These are phyloP conservation scores for Globisporangium canariense DNA, from an alignment of 352 stramenopile genomes.

Conservation along the genomic window DNA sequence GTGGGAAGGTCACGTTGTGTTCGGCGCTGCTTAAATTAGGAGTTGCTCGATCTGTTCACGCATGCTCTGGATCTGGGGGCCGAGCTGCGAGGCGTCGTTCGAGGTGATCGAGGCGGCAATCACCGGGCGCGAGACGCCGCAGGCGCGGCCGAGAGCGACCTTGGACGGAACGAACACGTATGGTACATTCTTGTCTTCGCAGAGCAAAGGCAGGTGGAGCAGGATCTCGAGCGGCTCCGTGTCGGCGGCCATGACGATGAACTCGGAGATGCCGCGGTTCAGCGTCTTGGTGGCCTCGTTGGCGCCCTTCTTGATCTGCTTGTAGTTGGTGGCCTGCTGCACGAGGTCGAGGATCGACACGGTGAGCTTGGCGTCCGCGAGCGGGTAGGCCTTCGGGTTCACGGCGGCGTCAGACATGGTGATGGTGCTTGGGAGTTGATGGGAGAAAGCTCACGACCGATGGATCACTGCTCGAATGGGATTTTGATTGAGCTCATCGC, in stretches of 20 bases:
- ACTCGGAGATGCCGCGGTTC: constrained; percentile 99
- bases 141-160: constrained; percentile 97
- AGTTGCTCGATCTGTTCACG: constrained; percentile 99
- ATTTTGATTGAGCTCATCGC: constrained; percentile 25
- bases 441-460: constrained; percentile 80
- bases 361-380: constrained; percentile 97
- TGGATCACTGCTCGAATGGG: constrained; percentile 77
- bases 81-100: constrained; percentile 99
- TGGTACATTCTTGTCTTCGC: constrained; percentile 97
- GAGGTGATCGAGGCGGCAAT: constrained; percentile 98
- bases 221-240: constrained; percentile 99
- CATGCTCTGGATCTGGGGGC: constrained; percentile 98
- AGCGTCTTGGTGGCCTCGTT: constrained; percentile 99
- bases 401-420: constrained; percentile 76
- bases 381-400: constrained; percentile 97
- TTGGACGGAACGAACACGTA: constrained; percentile 96
- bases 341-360: constrained; percentile 99
- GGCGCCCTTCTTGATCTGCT: constrained; percentile 99
- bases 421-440: constrained; percentile 10
- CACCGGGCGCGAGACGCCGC: constrained; percentile 98
- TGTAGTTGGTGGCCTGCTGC: constrained; percentile 99
- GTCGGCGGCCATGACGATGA: constrained; percentile 99
- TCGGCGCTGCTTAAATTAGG: constrained; percentile 92
- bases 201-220: constrained; percentile 98
- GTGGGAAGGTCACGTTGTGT: neutral